phyloP scores from a whole-genome alignment of 208 protist genomes.

The Trypanosoma grayi region DNA sequence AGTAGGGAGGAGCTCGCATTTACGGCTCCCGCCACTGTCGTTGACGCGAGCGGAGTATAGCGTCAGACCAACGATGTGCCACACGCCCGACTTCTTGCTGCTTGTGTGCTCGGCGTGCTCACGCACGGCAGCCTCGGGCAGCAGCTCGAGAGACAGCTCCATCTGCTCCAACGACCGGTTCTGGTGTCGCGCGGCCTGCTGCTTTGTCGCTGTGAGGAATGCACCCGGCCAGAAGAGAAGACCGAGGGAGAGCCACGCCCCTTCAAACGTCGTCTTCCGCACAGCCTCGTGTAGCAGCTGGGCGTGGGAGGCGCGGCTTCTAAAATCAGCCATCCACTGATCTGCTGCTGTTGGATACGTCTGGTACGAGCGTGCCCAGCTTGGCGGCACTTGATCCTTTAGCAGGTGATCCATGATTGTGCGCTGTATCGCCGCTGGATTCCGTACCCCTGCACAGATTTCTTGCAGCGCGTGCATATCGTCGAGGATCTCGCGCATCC shows the following conservation, averaged over 20 bases:
- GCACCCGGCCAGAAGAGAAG: slow-evolving; percentile 95
- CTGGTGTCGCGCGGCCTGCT: slow-evolving; percentile 87
- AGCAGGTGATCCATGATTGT: slow-evolving; percentile 78
- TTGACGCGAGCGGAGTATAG: slow-evolving; percentile 58
- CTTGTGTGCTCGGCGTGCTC: slow-evolving; percentile 1
- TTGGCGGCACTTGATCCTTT: slow-evolving; percentile 77
- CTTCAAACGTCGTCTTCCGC: slow-evolving; percentile 17
- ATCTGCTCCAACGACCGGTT: slow-evolving; percentile 93
- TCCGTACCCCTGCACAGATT: slow-evolving; percentile 32
- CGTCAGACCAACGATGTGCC: slow-evolving; percentile 35
- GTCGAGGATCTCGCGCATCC: slow-evolving; percentile 13
- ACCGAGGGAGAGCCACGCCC: slow-evolving; percentile 86
- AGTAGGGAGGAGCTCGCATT: slow-evolving; percentile 40
- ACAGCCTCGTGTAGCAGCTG: slow-evolving; percentile 57
- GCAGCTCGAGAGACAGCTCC: slow-evolving; percentile 61
- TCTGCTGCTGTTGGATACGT: slow-evolving; percentile 39
- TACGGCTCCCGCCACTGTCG: slow-evolving; percentile 23
- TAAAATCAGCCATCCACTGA: slow-evolving; percentile 62
- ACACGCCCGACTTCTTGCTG: background rate
- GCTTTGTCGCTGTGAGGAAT: slow-evolving; percentile 97
- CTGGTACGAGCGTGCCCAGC: slow-evolving; percentile 68
- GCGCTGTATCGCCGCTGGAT: slow-evolving; percentile 88
- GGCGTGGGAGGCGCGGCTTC: slow-evolving; percentile 49
- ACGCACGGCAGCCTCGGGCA: slow-evolving; percentile 14
- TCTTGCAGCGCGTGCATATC: slow-evolving; percentile 3